Base-by-base conservation (phyloP, 805 yeast genomes). In the Saturnispora hagleri region DNA sequence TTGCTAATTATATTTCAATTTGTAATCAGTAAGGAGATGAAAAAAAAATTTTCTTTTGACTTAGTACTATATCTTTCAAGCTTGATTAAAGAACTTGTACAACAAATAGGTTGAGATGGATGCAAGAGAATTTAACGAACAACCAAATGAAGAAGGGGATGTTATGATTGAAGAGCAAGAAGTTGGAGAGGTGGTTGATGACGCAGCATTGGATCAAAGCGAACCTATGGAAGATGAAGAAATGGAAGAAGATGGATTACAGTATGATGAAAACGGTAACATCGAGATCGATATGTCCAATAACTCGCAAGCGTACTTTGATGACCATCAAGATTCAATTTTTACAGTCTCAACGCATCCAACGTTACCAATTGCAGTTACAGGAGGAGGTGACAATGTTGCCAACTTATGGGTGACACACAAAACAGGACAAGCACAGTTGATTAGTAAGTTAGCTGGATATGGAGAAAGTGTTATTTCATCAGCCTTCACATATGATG, bases 381-480 rank as follows among this genome's bases (percentile, higher is more conserved):
- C 91, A 22, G 99, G 99, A 31, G 98, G 97, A 42, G 98, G 96
- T 53, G 99, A 93, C 67, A 83, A 91, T 66, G 73, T 80, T 26
- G 97, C 90, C 1, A 87, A 80, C 64, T 65, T 93, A 60, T 93
- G 98, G 98, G 89, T 97, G 4, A 84, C 95, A 1, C 95, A 89
- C 67, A 75, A 88, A 2, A 81, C 80, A 54, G 51, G 51, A 22
- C 96, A 96, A 33, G 88, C 97, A 10, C 80, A 82, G 56, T 74
- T 86, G 52, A 90, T 89, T 2, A 82, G 86, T 40, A 82, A 86
- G 60, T 71, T 93, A 53, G 72, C 72, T 49, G 95, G 91, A 20
- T 95, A 88, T 69, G 83, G 83, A 41, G 99, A 93, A 66, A 85
- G 95, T 33, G 93, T 93, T 3, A 78, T 89, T 48, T 74, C 88